Base-by-base conservation (phyloP, 2,329 filamentous ascomycete species). In the Fusarium foetens region DNA sequence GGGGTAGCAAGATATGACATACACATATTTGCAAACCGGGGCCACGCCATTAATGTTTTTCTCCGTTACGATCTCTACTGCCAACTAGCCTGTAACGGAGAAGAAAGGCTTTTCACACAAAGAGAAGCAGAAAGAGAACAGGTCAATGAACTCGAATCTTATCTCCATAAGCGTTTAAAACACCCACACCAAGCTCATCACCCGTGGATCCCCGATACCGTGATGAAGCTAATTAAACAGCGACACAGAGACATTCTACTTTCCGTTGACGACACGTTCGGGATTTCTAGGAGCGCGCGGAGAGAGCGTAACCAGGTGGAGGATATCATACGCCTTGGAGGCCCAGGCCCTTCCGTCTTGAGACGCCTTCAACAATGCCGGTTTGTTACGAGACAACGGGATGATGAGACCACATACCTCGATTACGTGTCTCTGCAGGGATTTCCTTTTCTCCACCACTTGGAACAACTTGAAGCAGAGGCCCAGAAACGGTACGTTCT, bases 191-290 rank as follows among this genome's bases (percentile, higher is more conserved):
- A 16, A 19, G 38, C 38, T 39, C 38, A 38, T 19, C 36, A 11
- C 21, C 38, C 17, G 17, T 17, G 35, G 35, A 36, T 19, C 19
- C 38, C 38, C 19, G 21, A 21, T 19, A 39, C 11, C 38, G n/a
- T 39, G 19, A 19, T 39, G 17, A 12, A 19, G 11, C 13, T 41
- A n/a, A 41, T 41, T 6, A 36, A 36, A 27, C 10, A n/a, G 1
- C 14, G 8, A 52, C 33, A n/a, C 31, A 0, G 6, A 12, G 5
- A 3, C 0, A 27, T 52, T 16, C 5, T 52, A 16, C 0, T 0
- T 0, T 36, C 13, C 23, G 19, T 41, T 41, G 38, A 41, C 21
- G 6, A 8, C 6, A 13, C 21, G 7, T 12, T 41, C 11, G 21
- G 21, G 21, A 7, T 13, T 13, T 13, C 19, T 8, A 41, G 21